These are phyloP conservation scores for Dactylellina cionopaga DNA, from an alignment of 2,329 filamentous ascomycete genomes.

Conservation along the genomic window DNA sequence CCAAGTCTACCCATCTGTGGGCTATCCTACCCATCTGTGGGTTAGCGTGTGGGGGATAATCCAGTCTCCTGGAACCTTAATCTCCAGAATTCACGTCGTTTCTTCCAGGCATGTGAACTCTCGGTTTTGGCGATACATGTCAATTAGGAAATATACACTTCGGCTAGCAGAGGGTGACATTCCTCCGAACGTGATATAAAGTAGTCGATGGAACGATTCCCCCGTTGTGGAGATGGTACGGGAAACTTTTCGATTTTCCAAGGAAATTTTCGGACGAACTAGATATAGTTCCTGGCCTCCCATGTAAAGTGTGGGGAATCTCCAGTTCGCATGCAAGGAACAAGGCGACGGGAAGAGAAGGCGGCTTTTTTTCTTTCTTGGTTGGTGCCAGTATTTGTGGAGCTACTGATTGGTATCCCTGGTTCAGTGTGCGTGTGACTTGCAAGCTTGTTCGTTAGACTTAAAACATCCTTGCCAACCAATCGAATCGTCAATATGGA, in stretches of 20 bases:
- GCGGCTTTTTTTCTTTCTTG: slow-evolving; percentile 9
- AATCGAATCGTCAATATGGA: neutral
- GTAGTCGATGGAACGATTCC: no score
- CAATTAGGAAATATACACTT: slow-evolving; percentile 30
- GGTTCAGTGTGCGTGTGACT: slow-evolving; percentile 15
- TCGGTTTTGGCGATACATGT: neutral
- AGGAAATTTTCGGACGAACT: neutral
- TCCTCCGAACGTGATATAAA: neutral
- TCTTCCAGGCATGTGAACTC: slow-evolving; percentile 6
- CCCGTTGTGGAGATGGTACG: neutral
- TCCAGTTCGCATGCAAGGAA: slow-evolving; percentile 15
- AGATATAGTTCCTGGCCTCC: neutral
- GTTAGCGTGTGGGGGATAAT: slow-evolving; percentile 1
- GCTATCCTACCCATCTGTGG: slow-evolving; percentile 8
- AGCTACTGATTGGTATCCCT: slow-evolving; percentile 11
- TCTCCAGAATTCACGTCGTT: slow-evolving; percentile 8
- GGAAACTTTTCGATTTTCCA: neutral
- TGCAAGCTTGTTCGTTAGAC: slow-evolving; percentile 6
- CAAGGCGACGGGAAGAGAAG: slow-evolving; percentile 43
- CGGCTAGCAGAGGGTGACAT: slow-evolving; percentile 20
- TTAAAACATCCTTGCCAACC: slow-evolving; percentile 23
- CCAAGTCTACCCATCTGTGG: neutral
- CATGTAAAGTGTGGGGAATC: slow-evolving; percentile 20
- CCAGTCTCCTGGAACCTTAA: slow-evolving; percentile 37
- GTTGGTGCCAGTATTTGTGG: neutral